These are phyloP conservation scores for Talaromyces sp. DNA, from an alignment of 2,329 filamentous ascomycete genomes.

Conservation along the genomic window DNA sequence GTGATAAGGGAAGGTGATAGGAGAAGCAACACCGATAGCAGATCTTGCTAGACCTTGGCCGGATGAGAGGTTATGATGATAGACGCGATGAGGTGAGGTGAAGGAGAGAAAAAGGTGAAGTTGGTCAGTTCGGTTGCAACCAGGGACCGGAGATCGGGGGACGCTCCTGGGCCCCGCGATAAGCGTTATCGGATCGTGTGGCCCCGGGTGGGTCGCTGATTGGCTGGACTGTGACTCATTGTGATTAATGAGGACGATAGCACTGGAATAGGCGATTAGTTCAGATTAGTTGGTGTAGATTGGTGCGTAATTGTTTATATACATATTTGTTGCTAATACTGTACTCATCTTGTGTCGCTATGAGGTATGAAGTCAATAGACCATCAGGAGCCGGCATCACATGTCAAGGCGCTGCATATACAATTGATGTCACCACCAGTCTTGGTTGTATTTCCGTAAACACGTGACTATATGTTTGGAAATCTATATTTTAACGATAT, in stretches of 20 bases:
- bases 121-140: background rate
- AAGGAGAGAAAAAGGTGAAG: background rate
- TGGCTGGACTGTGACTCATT: conserved; percentile 7
- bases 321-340: too few relatives aligned
- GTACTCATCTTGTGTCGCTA: too few relatives aligned
- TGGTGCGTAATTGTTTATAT: too few relatives aligned
- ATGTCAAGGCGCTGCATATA: too few relatives aligned
- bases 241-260: conserved; percentile 6
- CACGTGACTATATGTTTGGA: too few relatives aligned
- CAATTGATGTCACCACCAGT: too few relatives aligned
- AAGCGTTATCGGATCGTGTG: conserved; percentile 4
- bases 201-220: background rate
- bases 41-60: background rate
- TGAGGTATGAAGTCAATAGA: too few relatives aligned
- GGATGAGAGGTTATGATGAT: background rate
- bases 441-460: too few relatives aligned
- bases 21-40: background rate
- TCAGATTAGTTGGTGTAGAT: background rate
- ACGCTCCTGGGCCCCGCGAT: background rate
- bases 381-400: too few relatives aligned
- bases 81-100: background rate
- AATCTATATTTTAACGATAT: too few relatives aligned
- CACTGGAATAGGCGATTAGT: background rate
- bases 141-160: too few relatives aligned
- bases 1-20: background rate